These are phyloP conservation scores for Fraxinus anomala DNA, from an alignment of 257 asterid species.

Conservation along the genomic window DNA sequence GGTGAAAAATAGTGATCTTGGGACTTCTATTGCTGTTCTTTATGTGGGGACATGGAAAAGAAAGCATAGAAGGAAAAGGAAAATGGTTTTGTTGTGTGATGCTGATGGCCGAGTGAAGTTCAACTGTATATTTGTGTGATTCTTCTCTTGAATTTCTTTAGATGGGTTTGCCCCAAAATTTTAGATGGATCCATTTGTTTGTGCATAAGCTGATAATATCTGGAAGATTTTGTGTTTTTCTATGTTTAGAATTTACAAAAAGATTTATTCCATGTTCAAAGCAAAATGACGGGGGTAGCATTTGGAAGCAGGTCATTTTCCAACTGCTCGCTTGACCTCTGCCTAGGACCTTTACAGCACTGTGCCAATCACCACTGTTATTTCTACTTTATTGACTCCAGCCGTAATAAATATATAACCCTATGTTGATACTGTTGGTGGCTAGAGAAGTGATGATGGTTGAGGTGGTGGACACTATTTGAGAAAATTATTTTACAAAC, in stretches of 20 bases:
- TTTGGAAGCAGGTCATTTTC: not conserved
- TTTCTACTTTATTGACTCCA: not conserved
- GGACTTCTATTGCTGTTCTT: not conserved
- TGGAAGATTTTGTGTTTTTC: not conserved
- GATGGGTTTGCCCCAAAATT: not conserved
- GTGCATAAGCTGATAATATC: not conserved
- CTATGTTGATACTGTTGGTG: constrained; percentile 9
- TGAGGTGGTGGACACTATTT: constrained; percentile 13
- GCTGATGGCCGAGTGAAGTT: not conserved
- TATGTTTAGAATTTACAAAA: not conserved
- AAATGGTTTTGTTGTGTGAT: not conserved
- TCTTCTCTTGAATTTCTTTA: not conserved
- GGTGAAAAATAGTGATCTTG: not conserved
- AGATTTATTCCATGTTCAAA: not conserved
- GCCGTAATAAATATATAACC: not conserved
- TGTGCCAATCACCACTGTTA: not conserved
- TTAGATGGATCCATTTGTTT: not conserved
- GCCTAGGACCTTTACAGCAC: not conserved
- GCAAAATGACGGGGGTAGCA: not conserved
- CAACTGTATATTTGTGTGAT: not conserved
- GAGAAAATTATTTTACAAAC: constrained; percentile 18
- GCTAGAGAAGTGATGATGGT: not conserved
- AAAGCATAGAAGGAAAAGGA: not conserved
- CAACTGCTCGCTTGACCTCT: not conserved
- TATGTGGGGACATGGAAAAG: not conserved